phyloP scores from a whole-genome alignment of 1,139 yeast genomes.

The Scheffersomyces segobiensis region DNA sequence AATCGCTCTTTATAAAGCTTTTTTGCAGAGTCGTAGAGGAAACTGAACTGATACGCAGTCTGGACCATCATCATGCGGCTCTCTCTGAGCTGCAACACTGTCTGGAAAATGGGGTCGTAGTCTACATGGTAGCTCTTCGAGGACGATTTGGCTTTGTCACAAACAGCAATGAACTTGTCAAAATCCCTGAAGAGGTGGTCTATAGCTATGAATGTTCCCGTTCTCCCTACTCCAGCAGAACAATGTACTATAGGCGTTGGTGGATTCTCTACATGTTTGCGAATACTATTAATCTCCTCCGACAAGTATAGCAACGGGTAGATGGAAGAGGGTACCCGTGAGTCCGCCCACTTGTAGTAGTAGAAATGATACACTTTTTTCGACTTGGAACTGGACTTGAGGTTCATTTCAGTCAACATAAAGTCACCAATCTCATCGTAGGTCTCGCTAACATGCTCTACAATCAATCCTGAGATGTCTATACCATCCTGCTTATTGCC shows the following conservation, averaged over 20 bases:
- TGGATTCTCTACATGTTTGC: slow-evolving; percentile 8
- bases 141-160: not conserved
- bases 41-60: slow-evolving; percentile 54
- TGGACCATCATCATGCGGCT: slow-evolving; percentile 72
- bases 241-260: slow-evolving; percentile 61
- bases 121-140: slow-evolving; percentile 6
- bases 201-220: slow-evolving; percentile 75
- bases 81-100: slow-evolving; percentile 48
- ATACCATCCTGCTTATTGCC: slow-evolving; percentile 24
- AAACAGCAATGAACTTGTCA: slow-evolving; percentile 7
- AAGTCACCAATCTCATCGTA: slow-evolving; percentile 24
- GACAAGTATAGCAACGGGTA: slow-evolving; percentile 38
- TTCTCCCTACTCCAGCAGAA: slow-evolving; percentile 84
- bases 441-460: slow-evolving; percentile 19
- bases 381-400: slow-evolving; percentile 19
- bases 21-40: slow-evolving; percentile 37
- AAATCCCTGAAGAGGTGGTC: slow-evolving; percentile 51
- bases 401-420: slow-evolving; percentile 28
- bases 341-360: slow-evolving; percentile 60
- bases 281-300: slow-evolving; percentile 18
- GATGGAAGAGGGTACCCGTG: slow-evolving; percentile 46
- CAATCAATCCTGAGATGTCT: slow-evolving; percentile 17
- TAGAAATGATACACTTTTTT: slow-evolving; percentile 53
- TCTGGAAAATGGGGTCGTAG: slow-evolving; percentile 27
- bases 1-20: not conserved